These are phyloP conservation scores for Aureobasidium lini DNA, from an alignment of 2,329 filamentous ascomycete genomes.

Conservation along the genomic window DNA sequence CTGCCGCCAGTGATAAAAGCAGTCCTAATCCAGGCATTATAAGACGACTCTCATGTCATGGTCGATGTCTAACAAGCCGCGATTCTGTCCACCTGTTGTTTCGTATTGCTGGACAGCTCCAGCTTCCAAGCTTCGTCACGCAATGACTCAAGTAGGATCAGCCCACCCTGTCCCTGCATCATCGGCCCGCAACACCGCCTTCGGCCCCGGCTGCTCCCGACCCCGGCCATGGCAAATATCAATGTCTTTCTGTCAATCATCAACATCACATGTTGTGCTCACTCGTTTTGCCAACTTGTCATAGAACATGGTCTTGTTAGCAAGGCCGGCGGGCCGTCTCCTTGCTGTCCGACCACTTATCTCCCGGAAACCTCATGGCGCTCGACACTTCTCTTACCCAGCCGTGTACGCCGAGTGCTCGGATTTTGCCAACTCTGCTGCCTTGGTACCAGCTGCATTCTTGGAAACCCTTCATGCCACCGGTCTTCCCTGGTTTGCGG, in stretches of 20 bases:
- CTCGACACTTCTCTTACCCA: background rate
- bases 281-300: background rate
- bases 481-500: slow-evolving; percentile 27
- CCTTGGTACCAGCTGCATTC: slow-evolving; percentile 15
- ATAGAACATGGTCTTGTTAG: background rate
- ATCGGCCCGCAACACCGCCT: background rate
- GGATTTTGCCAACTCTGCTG: slow-evolving; percentile 13
- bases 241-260: background rate
- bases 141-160: background rate
- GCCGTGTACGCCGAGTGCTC: background rate
- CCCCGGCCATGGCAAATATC: background rate
- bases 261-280: background rate
- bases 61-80: background rate
- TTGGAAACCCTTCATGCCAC: slow-evolving; percentile 23
- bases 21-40: background rate
- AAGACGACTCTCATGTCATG: background rate
- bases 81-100: background rate
- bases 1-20: background rate
- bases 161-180: background rate
- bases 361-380: background rate
- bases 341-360: background rate
- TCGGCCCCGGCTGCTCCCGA: background rate
- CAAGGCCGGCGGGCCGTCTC: background rate
- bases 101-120: background rate
- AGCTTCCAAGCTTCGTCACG: background rate